Percentiles rank a stretch among this genome's conserved stretches.
Evolutionary conservation across 164 flowering plant genomes (phyloP).

Genomic region (grape (Vitis vinifera)): ASM3070453v1 NC_081817.1:20665501-20666000

Average conservation of each 20-base stretch:
- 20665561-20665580: conserved; percentile 91
- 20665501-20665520: conserved; percentile 80
- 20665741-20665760: conserved; percentile 73
- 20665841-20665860: conserved; percentile 29
- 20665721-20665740: conserved; percentile 53
- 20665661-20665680: conserved; percentile 84
- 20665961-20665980: conserved; percentile 95
- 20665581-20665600: conserved; percentile 88
- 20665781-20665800: conserved; percentile 64
- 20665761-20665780: conserved; percentile 77
- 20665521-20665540: conserved; percentile 81
- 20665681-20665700: conserved; percentile 66
- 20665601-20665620: conserved; percentile 78
- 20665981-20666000: conserved; percentile 90
- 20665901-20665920: conserved; percentile 62
- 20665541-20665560: conserved; percentile 66
- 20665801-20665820: conserved; percentile 66
- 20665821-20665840: conserved; percentile 65
- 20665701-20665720: conserved; percentile 75
- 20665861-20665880: conserved; percentile 61
- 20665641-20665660: conserved; percentile 63
- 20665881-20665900: conserved; percentile 58
- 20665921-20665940: conserved; percentile 87
- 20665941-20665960: conserved; percentile 86
- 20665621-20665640: conserved; percentile 86